These are phyloP conservation scores for Tetracladium maxilliforme DNA, from an alignment of 2,329 filamentous ascomycete genomes.

Conservation along the genomic window DNA sequence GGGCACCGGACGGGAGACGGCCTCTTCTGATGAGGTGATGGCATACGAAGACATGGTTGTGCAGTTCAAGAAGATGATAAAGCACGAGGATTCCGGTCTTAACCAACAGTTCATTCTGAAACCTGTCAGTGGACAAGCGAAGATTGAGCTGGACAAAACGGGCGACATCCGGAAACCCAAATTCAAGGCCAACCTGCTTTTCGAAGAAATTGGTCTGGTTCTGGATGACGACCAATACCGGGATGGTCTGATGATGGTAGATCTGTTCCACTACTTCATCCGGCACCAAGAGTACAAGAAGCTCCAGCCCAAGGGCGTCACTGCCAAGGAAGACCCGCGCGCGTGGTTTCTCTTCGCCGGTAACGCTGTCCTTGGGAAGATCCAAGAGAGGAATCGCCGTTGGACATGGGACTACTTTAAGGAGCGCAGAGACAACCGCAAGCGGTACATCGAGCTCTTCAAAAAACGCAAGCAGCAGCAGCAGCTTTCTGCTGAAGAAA, in stretches of 20 bases:
- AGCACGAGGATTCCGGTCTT: conserved; percentile 39
- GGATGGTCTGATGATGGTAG: conserved; percentile 93
- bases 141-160: conserved; percentile 89
- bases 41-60: conserved; percentile 64
- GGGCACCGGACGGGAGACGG: conserved; percentile 64
- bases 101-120: conserved; percentile 89
- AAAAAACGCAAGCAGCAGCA: conserved; percentile 73
- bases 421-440: conserved; percentile 80
- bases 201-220: conserved; percentile 96
- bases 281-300: conserved; percentile 96
- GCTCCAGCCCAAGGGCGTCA: conserved; percentile 66
- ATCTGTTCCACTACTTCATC: conserved; percentile 96
- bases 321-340: conserved; percentile 75
- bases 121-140: conserved; percentile 88
- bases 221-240: conserved; percentile 96
- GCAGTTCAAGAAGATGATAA: conserved; percentile 67
- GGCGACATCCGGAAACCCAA: conserved; percentile 66
- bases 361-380: conserved; percentile 78
- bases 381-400: conserved; percentile 80
- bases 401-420: conserved; percentile 97
- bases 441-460: conserved; percentile 83
- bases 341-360: conserved; percentile 91
- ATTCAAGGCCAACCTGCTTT: conserved; percentile 79
- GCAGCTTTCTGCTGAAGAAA: conserved; percentile 52
- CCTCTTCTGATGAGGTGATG: conserved; percentile 47